Conservation (phyloP, 768 basidiomycete species). For the Rhodotorula sphaerocarpa region DNA sequence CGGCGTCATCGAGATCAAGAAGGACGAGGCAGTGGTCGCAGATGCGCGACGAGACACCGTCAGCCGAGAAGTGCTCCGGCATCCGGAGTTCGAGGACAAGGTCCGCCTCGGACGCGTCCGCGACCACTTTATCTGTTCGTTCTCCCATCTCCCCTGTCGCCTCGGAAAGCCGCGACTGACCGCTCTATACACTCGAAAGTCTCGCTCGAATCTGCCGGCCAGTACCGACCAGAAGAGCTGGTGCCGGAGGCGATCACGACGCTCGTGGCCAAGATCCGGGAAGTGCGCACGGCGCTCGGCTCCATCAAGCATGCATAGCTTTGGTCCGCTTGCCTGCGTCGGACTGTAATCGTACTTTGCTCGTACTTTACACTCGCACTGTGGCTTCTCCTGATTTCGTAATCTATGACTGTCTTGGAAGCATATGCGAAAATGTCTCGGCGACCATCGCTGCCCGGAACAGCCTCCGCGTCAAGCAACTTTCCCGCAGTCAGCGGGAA, state of each 20-base stretch:
- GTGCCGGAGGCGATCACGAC: slow-evolving; percentile 70
- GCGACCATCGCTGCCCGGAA: no score
- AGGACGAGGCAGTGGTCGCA: slow-evolving; percentile 51
- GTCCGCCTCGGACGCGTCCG: slow-evolving; percentile 77
- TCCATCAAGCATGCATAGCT: no score
- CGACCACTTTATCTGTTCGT: slow-evolving; percentile 87
- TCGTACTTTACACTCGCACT: no score
- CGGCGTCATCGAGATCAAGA: slow-evolving; percentile 45
- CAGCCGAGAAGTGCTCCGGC: slow-evolving; percentile 80
- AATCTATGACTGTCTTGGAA: no score
- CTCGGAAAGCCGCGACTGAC: no score
- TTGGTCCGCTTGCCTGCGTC: no score
- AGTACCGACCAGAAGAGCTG: slow-evolving; percentile 74
- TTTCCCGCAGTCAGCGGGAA: no score
- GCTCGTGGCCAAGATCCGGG: slow-evolving; percentile 66
- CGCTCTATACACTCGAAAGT: slow-evolving; percentile 48
- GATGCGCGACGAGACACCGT: slow-evolving; percentile 70
- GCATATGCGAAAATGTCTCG: no score
- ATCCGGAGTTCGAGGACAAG: slow-evolving; percentile 76
- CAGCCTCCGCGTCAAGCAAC: no score
- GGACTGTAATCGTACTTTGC: no score
- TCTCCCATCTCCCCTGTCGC: no score
- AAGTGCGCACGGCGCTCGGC: neutral
- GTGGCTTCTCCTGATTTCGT: no score
- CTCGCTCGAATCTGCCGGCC: slow-evolving; percentile 81